Conservation (phyloP, 2,329 filamentous ascomycete genomes). For the Macrophomina pseudophaseolina region DNA sequence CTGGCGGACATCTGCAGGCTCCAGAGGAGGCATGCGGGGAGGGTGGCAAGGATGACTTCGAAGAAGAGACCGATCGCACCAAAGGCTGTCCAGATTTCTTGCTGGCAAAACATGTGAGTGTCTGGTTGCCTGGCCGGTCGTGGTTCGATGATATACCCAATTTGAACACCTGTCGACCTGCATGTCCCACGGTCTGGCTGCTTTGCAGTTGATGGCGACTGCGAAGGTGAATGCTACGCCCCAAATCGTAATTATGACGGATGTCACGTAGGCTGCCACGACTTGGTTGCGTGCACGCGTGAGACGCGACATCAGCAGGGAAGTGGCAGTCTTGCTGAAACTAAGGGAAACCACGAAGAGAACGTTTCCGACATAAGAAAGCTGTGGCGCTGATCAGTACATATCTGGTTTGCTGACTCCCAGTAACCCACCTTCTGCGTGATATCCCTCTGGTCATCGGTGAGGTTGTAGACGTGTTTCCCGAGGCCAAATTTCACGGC, state of each 20-base stretch:
- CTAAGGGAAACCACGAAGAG: slow-evolving; percentile 31
- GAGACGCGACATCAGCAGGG: slow-evolving; percentile 30
- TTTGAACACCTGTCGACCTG: slow-evolving; percentile 22
- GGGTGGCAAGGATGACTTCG: slow-evolving; percentile 33
- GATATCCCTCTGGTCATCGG: background rate
- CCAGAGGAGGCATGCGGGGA: slow-evolving; percentile 35
- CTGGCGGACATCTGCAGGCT: slow-evolving; percentile 35
- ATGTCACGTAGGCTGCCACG: slow-evolving; percentile 27
- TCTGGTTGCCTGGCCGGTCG: background rate
- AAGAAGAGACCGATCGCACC: slow-evolving; percentile 32
- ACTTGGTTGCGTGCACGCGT: slow-evolving; percentile 27
- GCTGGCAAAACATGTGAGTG: slow-evolving; percentile 19
- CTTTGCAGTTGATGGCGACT: slow-evolving; percentile 28
- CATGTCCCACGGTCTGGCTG: slow-evolving; percentile 16
- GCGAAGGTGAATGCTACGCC: slow-evolving; percentile 29
- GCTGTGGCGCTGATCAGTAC: background rate
- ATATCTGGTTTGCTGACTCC: background rate
- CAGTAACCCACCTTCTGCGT: slow-evolving; percentile 7
- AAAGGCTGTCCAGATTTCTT: slow-evolving; percentile 29
- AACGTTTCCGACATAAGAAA: slow-evolving; percentile 28
- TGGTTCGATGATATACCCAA: slow-evolving; percentile 19
- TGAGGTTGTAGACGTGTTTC: slow-evolving; percentile 7
- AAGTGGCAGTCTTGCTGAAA: slow-evolving; percentile 29
- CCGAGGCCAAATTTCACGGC: slow-evolving; percentile 26
- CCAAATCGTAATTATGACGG: slow-evolving; percentile 26